phyloP scores from a whole-genome alignment of 176 grass and related monocot species.

The Bonia amplexicaulis region DNA sequence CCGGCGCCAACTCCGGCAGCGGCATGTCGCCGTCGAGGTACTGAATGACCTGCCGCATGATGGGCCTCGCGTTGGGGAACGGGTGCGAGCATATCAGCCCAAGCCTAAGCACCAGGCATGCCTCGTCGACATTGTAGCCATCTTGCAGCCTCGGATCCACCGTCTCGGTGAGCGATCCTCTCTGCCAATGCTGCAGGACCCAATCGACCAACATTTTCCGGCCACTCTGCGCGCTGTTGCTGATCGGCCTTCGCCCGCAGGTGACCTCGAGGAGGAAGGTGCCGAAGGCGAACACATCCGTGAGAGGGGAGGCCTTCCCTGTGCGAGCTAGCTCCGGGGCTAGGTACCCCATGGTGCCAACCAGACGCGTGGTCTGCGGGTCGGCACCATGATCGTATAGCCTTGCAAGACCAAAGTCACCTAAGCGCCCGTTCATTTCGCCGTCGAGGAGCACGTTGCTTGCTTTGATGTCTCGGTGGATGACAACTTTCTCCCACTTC shows the following conservation, averaged over 20 bases:
- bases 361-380: slow-evolving; percentile 45
- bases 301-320: slow-evolving; percentile 38
- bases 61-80: neutral
- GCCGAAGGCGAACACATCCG: slow-evolving; percentile 59
- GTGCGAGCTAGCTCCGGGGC: slow-evolving; percentile 47
- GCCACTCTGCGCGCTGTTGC: neutral
- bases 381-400: slow-evolving; percentile 47
- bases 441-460: slow-evolving; percentile 59
- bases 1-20: slow-evolving; percentile 6
- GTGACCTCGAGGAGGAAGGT: slow-evolving; percentile 48
- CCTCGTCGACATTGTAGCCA: neutral
- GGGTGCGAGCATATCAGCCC: slow-evolving; percentile 45
- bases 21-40: slow-evolving; percentile 30
- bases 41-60: slow-evolving; percentile 27
- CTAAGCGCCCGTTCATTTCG: slow-evolving; percentile 42
- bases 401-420: slow-evolving; percentile 66
- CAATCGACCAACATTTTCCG: slow-evolving; percentile 18
- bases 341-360: slow-evolving; percentile 59
- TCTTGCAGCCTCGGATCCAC: slow-evolving; percentile 11
- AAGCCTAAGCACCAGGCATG: neutral
- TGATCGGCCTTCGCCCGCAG: slow-evolving; percentile 39
- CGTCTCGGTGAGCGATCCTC: neutral
- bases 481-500: slow-evolving; percentile 53
- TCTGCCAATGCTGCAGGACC: slow-evolving; percentile 11
- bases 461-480: slow-evolving; percentile 62